phyloP scores from a whole-genome alignment of 2,329 filamentous ascomycete species.

The Zymoseptoria crescenta region DNA sequence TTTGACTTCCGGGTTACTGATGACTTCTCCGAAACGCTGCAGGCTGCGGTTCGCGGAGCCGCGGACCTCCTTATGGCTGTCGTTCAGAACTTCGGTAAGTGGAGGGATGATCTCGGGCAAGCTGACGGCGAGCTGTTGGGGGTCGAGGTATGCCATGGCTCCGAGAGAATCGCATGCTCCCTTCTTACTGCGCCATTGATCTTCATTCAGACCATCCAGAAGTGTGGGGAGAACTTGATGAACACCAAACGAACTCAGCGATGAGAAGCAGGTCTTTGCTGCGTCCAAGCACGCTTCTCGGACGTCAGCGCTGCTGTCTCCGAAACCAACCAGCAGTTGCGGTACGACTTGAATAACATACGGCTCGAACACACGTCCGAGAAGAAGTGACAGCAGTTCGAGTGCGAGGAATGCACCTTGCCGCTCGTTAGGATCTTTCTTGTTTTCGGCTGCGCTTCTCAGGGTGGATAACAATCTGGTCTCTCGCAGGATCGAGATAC shows the following conservation, averaged over 20 bases:
- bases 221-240: slow-evolving; percentile 89
- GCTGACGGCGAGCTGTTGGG: slow-evolving; percentile 84
- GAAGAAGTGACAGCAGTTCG: slow-evolving; percentile 77
- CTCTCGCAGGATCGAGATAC: slow-evolving; percentile 72
- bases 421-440: slow-evolving; percentile 81
- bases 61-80: slow-evolving; percentile 96
- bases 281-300: slow-evolving; percentile 88
- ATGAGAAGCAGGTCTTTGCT: slow-evolving; percentile 88
- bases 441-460: slow-evolving; percentile 80
- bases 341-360: slow-evolving; percentile 95
- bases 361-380: slow-evolving; percentile 86
- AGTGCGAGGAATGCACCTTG: slow-evolving; percentile 86
- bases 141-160: slow-evolving; percentile 97
- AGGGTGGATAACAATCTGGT: slow-evolving; percentile 79
- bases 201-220: slow-evolving; percentile 83
- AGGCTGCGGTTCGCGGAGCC: slow-evolving; percentile 87
- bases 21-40: slow-evolving; percentile 97
- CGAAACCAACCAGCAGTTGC: slow-evolving; percentile 80
- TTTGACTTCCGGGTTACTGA: slow-evolving; percentile 96
- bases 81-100: slow-evolving; percentile 85
- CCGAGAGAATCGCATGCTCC: slow-evolving; percentile 93
- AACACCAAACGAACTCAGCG: slow-evolving; percentile 89
- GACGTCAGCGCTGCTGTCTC: slow-evolving; percentile 80
- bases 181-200: slow-evolving; percentile 97
- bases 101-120: slow-evolving; percentile 95